These are phyloP conservation scores for Dactylellina leptospora DNA, from an alignment of 2,329 filamentous ascomycete genomes.

Conservation along the genomic window DNA sequence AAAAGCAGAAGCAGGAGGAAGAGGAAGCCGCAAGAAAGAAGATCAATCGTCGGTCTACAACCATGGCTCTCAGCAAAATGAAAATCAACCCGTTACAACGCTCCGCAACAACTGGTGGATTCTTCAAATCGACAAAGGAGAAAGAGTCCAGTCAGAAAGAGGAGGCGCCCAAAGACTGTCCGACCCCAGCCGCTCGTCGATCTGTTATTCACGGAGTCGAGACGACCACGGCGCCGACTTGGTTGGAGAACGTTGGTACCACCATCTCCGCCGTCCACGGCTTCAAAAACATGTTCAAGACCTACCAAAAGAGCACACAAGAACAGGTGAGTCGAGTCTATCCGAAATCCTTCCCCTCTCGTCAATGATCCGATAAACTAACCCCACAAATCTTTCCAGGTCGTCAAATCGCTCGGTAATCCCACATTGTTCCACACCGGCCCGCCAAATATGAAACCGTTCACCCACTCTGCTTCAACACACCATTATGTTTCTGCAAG, in stretches of 20 bases:
- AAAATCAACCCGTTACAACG: conserved; percentile 20
- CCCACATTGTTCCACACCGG: conserved; percentile 43
- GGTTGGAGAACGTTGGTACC: conserved; percentile 54
- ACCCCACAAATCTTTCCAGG: conserved; percentile 10
- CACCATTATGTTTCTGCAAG: conserved; percentile 56
- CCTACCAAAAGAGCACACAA: conserved; percentile 46
- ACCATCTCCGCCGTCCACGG: conserved; percentile 33
- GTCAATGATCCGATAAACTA: background rate
- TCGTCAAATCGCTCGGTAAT: conserved; percentile 28
- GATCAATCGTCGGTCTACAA: conserved; percentile 26
- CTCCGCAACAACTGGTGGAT: conserved; percentile 35
- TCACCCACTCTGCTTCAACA: conserved; percentile 54
- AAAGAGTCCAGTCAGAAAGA: conserved; percentile 4
- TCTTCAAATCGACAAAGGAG: conserved; percentile 37
- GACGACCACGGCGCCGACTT: conserved; percentile 54
- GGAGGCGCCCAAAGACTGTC: background rate
- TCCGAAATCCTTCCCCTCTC: background rate
- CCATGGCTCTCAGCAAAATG: conserved; percentile 5
- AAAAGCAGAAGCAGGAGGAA: conserved; percentile 24
- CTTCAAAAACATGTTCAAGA: conserved; percentile 52
- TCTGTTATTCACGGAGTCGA: conserved; percentile 54
- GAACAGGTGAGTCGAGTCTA: conserved; percentile 21
- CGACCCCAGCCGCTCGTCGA: conserved; percentile 14
- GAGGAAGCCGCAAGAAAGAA: conserved; percentile 28
- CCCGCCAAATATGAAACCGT: conserved; percentile 52